Conservation (phyloP, 208 protist genomes). For the Blastocrithidia nonstop region DNA sequence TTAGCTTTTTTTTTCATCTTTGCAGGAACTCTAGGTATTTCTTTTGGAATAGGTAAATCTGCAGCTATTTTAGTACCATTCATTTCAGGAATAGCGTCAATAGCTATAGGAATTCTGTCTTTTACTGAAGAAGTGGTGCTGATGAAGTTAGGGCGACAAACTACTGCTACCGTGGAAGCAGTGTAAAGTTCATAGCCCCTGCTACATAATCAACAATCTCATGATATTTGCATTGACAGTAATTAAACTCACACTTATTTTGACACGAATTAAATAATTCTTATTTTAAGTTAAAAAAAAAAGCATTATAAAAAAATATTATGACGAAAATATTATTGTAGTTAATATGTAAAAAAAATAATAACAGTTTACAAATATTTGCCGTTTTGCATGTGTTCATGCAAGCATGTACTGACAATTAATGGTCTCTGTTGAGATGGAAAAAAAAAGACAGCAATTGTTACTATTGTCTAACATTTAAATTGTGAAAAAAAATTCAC, state of each 20-base stretch:
- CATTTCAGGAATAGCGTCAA: conserved; percentile 16
- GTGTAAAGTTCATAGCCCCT: not conserved
- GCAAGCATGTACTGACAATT: too few relatives aligned
- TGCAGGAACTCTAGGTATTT: conserved; percentile 29
- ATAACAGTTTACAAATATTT: conserved; percentile 2
- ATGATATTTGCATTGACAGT: too few relatives aligned
- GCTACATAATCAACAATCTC: too few relatives aligned
- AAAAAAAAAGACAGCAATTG: not conserved
- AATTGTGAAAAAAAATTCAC: not conserved
- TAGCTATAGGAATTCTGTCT: conserved; percentile 11
- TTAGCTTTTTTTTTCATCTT: conserved; percentile 26
- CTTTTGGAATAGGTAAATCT: conserved; percentile 13
- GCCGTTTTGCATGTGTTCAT: too few relatives aligned
- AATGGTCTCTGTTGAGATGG: too few relatives aligned
- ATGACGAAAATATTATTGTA: not conserved
- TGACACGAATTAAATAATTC: not conserved
- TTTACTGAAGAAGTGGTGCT: conserved; percentile 9
- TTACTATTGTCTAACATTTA: not conserved
- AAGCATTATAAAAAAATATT: too few relatives aligned
- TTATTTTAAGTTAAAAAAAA: conserved; percentile 1
- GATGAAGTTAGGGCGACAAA: conserved; percentile 2
- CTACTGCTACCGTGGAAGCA: conserved; percentile 2
- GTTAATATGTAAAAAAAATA: conserved; percentile 1
- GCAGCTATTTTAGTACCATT: conserved; percentile 18
- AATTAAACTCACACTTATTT: not conserved